Evolutionary conservation across 495 filamentous ascomycete genomes (phyloP).

Genomic region (Tuber melanosporum): DNA sequence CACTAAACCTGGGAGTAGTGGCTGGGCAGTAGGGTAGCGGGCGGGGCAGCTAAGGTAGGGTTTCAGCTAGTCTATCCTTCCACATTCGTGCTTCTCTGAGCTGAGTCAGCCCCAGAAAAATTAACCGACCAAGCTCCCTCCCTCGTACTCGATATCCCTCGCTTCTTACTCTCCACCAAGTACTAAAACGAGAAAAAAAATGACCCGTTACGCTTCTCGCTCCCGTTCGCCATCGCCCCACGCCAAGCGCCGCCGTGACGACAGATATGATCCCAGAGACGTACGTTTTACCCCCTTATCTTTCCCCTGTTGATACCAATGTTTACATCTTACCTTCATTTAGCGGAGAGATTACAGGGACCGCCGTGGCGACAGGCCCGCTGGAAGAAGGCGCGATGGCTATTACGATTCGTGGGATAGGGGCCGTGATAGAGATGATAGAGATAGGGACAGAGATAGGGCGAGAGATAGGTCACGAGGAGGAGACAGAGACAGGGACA

Average conservation of each 20-base stretch:
- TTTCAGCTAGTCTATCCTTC: background rate
- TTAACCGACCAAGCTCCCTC: background rate
- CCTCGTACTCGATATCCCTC: slow-evolving; percentile 4
- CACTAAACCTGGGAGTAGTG: background rate
- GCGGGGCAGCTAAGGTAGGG: background rate
- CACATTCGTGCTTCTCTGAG: background rate
- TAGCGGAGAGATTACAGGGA: slow-evolving; percentile 40
- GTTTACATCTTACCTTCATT: slow-evolving; percentile 23
- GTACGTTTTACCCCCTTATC: slow-evolving; percentile 17
- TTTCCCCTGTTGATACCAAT: slow-evolving; percentile 15
- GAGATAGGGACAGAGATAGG: slow-evolving; percentile 51
- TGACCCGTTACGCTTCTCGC: slow-evolving; percentile 38
- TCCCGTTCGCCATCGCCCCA: slow-evolving; percentile 38
- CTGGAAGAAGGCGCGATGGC: slow-evolving; percentile 53
- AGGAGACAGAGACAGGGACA: slow-evolving; percentile 55
- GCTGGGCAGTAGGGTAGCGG: background rate
- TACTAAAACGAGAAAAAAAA: slow-evolving; percentile 16
- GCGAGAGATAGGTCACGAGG: slow-evolving; percentile 50
- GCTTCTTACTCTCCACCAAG: background rate
- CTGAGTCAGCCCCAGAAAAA: background rate
- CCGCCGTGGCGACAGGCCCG: slow-evolving; percentile 45
- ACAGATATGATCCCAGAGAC: slow-evolving; percentile 40
- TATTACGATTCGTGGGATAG: slow-evolving; percentile 55
- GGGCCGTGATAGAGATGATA: slow-evolving; percentile 56
- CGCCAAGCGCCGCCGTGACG: slow-evolving; percentile 37